phyloP scores from a whole-genome alignment of 768 basidiomycete genomes.

The Lactifluus hygrophoroides region DNA sequence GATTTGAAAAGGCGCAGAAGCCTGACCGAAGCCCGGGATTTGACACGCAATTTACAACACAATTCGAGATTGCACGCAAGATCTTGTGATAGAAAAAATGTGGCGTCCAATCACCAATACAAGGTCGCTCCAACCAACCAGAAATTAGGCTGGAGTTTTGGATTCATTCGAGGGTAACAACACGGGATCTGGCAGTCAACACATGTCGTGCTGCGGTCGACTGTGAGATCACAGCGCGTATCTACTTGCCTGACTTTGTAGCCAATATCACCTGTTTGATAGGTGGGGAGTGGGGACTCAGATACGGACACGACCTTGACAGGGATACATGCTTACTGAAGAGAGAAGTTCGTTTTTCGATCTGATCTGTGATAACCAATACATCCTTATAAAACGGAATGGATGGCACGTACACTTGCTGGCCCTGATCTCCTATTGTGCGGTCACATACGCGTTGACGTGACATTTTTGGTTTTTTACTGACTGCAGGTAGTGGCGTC shows the following conservation, averaged over 20 bases:
- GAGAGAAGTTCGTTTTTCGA: background rate
- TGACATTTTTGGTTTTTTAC: too few species aligned
- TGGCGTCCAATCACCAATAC: too few species aligned
- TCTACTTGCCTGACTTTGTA: background rate
- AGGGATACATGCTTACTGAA: background rate
- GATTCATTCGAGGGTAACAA: background rate
- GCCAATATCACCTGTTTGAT: background rate
- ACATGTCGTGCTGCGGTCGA: background rate
- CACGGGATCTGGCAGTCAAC: background rate
- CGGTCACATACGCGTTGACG: too few species aligned
- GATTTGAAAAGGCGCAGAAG: background rate
- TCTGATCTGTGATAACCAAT: background rate
- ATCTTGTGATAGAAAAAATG: background rate
- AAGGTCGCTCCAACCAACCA: too few species aligned
- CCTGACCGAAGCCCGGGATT: background rate
- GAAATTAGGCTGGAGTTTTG: too few species aligned
- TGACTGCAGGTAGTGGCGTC: too few species aligned
- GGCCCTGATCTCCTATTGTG: too few species aligned
- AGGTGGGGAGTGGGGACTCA: background rate
- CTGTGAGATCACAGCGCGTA: background rate
- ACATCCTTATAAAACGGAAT: too few species aligned
- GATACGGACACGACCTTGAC: background rate
- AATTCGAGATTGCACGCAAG: too few species aligned
- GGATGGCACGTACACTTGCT: too few species aligned
- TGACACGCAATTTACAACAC: background rate